These are phyloP conservation scores for Inga laurina DNA, from an alignment of 306 rosid genomes.

Conservation along the genomic window DNA sequence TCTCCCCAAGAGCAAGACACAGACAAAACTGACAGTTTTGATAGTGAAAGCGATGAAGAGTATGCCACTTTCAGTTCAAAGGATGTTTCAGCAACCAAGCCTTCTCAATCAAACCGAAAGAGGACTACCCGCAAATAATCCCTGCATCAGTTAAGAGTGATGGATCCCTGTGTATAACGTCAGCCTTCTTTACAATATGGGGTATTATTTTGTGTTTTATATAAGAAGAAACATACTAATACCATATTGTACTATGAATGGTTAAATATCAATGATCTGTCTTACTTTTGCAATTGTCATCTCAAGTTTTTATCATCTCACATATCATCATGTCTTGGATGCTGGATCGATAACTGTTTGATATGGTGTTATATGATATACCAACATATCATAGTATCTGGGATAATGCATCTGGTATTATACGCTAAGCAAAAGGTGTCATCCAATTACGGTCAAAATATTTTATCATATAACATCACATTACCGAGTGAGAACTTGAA, in stretches of 20 bases:
- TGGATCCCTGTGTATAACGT: slow-evolving; percentile 17
- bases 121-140: slow-evolving; percentile 34
- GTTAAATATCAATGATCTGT: background rate
- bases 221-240: background rate
- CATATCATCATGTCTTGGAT: background rate
- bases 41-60: slow-evolving; percentile 47
- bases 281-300: background rate
- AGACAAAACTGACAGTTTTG: slow-evolving; percentile 79
- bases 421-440: background rate
- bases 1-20: slow-evolving; percentile 66
- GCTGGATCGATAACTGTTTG: background rate
- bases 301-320: background rate
- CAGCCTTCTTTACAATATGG: background rate
- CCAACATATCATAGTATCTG: background rate
- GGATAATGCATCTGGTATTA: background rate
- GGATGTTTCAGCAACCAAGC: slow-evolving; percentile 35
- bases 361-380: background rate
- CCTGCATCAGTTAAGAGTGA: slow-evolving; percentile 10
- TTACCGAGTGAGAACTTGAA: background rate
- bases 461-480: background rate
- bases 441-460: background rate
- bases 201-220: background rate
- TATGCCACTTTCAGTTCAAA: slow-evolving; percentile 45
- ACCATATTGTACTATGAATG: background rate
- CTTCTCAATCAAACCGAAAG: slow-evolving; percentile 46